These are phyloP conservation scores for Metschnikowia drakensbergensis DNA, from an alignment of 805 yeast species.

Conservation along the genomic window DNA sequence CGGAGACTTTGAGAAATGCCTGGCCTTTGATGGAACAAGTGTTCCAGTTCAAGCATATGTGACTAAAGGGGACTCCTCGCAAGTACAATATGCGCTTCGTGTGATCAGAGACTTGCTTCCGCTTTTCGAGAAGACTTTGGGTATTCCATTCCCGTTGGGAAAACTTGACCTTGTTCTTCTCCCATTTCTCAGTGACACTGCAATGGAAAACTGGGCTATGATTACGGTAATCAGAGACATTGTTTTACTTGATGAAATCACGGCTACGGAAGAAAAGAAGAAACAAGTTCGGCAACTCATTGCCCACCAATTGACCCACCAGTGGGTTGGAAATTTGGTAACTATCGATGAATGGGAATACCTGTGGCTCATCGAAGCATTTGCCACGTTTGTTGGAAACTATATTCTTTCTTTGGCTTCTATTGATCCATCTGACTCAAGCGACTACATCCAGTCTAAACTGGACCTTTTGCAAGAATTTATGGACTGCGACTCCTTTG, in stretches of 20 bases:
- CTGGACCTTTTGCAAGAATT: conserved; percentile 23
- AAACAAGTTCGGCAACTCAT: conserved; percentile 49
- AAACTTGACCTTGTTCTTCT: conserved; percentile 66
- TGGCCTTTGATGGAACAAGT: conserved; percentile 21
- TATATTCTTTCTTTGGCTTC: conserved; percentile 29
- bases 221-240: conserved; percentile 57
- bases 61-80: conserved; percentile 46
- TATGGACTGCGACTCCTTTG: conserved; percentile 35
- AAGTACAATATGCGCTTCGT: conserved; percentile 49
- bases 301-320: conserved; percentile 73
- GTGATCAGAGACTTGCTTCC: conserved; percentile 48
- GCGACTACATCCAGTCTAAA: conserved; percentile 13
- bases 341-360: conserved; percentile 65
- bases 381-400: conserved; percentile 71
- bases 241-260: conserved; percentile 23
- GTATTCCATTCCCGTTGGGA: conserved; percentile 49
- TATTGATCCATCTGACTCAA: conserved; percentile 12
- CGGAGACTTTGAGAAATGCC: conserved; percentile 55
- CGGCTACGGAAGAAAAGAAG: conserved; percentile 22
- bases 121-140: conserved; percentile 42
- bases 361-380: conserved; percentile 73
- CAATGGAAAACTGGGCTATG: conserved; percentile 77
- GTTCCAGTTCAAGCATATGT: conserved; percentile 53
- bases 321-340: conserved; percentile 71
- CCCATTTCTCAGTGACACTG: conserved; percentile 72